Base-by-base conservation (phyloP, 2,329 filamentous ascomycete species). In the Cadophora luteo-olivacea region DNA sequence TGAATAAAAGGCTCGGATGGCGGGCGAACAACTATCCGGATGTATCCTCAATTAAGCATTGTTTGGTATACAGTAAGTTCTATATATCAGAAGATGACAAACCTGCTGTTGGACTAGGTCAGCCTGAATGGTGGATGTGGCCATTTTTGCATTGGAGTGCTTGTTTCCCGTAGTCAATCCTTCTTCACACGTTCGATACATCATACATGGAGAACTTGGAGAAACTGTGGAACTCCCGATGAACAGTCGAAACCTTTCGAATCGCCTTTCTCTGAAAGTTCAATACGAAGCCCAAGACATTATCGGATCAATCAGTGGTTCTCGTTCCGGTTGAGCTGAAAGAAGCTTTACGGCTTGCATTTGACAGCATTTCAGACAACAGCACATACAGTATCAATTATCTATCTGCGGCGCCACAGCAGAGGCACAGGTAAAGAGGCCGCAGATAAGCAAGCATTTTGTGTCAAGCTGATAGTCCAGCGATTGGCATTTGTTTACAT, bases 311-410 rank as follows among this genome's bases (percentile, higher is more conserved):
- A 24, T 24, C 29, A 38, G 33, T 38, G n/a, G n/a, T 11, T 38
- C 32, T 3, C 16, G 11, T 52, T 55, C 24, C 61, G 33, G 25
- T 62, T 55, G 24, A 66, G 64, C 64, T 64, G 67, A 66, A 69
- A 66, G 45, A 64, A 68, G 61, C 48, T 49, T 57, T 65, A 62
- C 14, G 61, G 55, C 65, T 62, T 67, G 64, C 49, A 62, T 36
- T n/a, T 67, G 61, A 64, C 66, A 67, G 52, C 58, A 67, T 32
- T 60, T 55, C 33, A 58, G 24, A 60, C 58, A 58, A 5, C 19
- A 58, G n/a, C 45, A 22, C n/a, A 49, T 49, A 22, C 19, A 49
- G 5, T 49, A 22, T 22, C 19, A 8, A 45, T 16, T 45, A 14
- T 45, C 41, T 49, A 49, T 49, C 6, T 49, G 41, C 12, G 41